Evolutionary conservation across 257 asterid species (phyloP), one percentile per base, ranked within the genome.

Genomic region (Primulina tabacum): DNA sequence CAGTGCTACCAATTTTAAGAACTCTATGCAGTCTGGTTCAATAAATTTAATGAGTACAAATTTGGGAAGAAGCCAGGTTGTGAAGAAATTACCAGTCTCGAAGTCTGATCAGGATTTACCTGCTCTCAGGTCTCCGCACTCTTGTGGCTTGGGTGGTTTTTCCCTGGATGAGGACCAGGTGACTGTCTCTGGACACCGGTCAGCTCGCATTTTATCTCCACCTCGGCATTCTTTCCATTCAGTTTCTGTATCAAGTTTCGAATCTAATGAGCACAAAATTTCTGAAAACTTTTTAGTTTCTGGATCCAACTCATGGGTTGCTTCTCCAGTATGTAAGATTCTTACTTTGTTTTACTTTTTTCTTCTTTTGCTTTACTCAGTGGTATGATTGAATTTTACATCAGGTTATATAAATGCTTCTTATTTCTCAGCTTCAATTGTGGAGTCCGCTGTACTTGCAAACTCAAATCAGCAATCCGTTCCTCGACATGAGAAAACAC

Each of bases 21-120:
- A 86, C 78, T 74, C 83, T 47, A 55, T 82, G 37, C 95, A 81
- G 35, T 81, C 96, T 28, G 90, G 84, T 65, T 84, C 95, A 68
- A 72, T 86, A 70, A 86, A 88, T 74, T 85, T 87, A 34, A 73
- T 84, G 33, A 50, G 86, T 50, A 58, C 86, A 38, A 77, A 77
- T 20, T 73, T 78, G 71, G 95, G 82, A 74, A 84, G 86, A 76
- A 82, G 73, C 76, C 86, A 83, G 64, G 76, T 80, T 65, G 73
- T 72, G 77, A 90, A 79, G 71, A 85, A 78, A 67, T 71, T 90
- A 79, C 37, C 87, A 38, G 83, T 81, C 71, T 90, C 97, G 9
- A 90, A 86, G 80, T 91, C 97, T 50, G 96, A 94, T 71, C 99
- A 94, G 84, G 97, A 94, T 80, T 83, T 89, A 83, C 62, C 85